Conservation (phyloP, 148 eudicot species). For the Vaccinium macrocarpon region DNA sequence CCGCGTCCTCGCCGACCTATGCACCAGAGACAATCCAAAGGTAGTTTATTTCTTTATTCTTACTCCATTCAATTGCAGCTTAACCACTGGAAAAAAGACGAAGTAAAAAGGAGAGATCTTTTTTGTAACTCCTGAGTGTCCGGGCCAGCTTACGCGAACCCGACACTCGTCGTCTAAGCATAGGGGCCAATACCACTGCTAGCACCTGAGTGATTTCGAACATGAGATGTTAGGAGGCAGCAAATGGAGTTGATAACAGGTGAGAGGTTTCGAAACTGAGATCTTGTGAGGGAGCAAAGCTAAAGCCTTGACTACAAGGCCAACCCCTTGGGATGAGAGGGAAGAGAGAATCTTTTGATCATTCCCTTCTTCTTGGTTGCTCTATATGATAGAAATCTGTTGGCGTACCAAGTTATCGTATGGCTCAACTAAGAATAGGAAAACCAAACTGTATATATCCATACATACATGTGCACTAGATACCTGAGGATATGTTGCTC, state of each 20-base stretch:
- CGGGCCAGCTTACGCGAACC: too few species aligned
- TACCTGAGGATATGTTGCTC: neutral
- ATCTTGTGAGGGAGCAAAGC: too few species aligned
- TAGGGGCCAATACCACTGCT: too few species aligned
- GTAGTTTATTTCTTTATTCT: constrained; percentile 22
- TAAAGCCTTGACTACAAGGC: too few species aligned
- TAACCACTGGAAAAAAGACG: neutral
- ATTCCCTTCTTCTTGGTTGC: neutral
- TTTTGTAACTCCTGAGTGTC: too few species aligned
- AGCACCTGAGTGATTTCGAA: too few species aligned
- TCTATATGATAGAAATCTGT: neutral
- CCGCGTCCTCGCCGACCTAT: constrained; percentile 80
- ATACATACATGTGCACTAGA: neutral
- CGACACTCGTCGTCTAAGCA: too few species aligned
- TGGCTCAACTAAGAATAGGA: neutral
- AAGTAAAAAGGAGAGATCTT: too few species aligned
- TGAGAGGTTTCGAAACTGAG: too few species aligned
- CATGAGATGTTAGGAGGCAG: too few species aligned
- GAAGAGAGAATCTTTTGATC: neutral
- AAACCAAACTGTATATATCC: neutral
- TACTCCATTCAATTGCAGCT: neutral
- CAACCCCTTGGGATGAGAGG: too few species aligned
- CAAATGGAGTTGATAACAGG: too few species aligned
- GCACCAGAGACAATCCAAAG: constrained; percentile 74
- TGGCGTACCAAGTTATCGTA: neutral